These are phyloP conservation scores for Lolium multiflorum DNA, from an alignment of 176 grass and related monocot species.

Conservation along the genomic window DNA sequence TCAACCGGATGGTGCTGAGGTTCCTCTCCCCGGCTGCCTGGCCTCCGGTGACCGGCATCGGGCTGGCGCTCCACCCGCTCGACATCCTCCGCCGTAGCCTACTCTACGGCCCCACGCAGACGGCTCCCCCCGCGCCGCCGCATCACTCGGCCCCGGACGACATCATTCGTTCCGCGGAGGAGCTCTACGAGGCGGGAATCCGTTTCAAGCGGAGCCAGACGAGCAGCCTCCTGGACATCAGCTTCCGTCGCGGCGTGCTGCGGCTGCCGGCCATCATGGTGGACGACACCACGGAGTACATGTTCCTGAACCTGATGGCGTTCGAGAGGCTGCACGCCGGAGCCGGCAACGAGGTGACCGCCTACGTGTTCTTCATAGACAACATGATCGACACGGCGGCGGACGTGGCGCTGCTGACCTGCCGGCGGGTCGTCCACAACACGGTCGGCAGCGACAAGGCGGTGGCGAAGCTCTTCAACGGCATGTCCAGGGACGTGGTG, in stretches of 20 bases:
- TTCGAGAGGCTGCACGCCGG: slow-evolving; percentile 82
- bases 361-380: slow-evolving; percentile 96
- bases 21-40: slow-evolving; percentile 45
- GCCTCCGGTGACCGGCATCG: background rate
- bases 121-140: background rate
- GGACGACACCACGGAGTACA: slow-evolving; percentile 79
- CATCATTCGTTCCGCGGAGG: slow-evolving; percentile 69
- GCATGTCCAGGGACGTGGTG: slow-evolving; percentile 49
- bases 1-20: slow-evolving; percentile 68
- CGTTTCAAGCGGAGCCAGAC: slow-evolving; percentile 59
- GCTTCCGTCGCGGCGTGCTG: slow-evolving; percentile 57
- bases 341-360: slow-evolving; percentile 72
- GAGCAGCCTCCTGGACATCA: slow-evolving; percentile 67
- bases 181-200: slow-evolving; percentile 80
- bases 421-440: slow-evolving; percentile 35
- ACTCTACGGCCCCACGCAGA: background rate
- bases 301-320: slow-evolving; percentile 88
- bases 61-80: slow-evolving; percentile 66
- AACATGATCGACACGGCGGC: slow-evolving; percentile 71
- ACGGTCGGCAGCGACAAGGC: slow-evolving; percentile 55
- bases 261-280: slow-evolving; percentile 59
- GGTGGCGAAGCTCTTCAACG: slow-evolving; percentile 51
- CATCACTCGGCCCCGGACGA: slow-evolving; percentile 18
- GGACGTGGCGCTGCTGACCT: slow-evolving; percentile 72
- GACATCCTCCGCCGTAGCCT: slow-evolving; percentile 75